A percentile compares a stretch with the other conserved stretches of the same genome.
These are phyloP conservation scores for Penicillium sp. DNA, from an alignment of 2,329 filamentous ascomycete genomes.

Conservation along the genomic window DNA sequence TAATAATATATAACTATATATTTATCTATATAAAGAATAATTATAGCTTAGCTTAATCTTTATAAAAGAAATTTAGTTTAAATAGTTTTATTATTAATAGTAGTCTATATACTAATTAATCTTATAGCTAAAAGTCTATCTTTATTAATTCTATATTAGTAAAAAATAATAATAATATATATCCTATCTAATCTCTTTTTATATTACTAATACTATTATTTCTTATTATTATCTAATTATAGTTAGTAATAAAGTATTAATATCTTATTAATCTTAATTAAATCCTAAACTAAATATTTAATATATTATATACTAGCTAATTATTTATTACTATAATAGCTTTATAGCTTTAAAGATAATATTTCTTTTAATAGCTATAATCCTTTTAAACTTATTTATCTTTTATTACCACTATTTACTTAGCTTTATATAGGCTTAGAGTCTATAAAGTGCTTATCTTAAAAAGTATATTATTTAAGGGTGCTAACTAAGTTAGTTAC, in stretches of 20 bases:
- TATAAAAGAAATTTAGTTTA: too few relatives aligned
- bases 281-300: not conserved
- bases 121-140: too few relatives aligned
- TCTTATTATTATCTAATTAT: not conserved
- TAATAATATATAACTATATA: too few relatives aligned
- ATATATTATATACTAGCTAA: not conserved
- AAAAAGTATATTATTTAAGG: not conserved
- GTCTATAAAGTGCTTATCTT: not conserved
- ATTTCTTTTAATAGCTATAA: not conserved
- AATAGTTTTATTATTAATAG: too few relatives aligned
- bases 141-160: too few relatives aligned
- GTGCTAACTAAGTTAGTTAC: not conserved
- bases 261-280: not conserved
- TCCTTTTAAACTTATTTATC: too few relatives aligned
- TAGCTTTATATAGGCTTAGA: not conserved
- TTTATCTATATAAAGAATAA: too few relatives aligned
- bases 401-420: not conserved
- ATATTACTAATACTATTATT: too few relatives aligned
- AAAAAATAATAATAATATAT: too few relatives aligned
- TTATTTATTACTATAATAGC: not conserved
- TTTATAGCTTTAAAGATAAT: not conserved
- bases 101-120: too few relatives aligned
- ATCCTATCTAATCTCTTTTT: too few relatives aligned
- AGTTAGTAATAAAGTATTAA: not conserved
- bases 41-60: too few relatives aligned